Conservation (phyloP, 768 basidiomycete genomes). For the Sarcomyxa edulis region DNA sequence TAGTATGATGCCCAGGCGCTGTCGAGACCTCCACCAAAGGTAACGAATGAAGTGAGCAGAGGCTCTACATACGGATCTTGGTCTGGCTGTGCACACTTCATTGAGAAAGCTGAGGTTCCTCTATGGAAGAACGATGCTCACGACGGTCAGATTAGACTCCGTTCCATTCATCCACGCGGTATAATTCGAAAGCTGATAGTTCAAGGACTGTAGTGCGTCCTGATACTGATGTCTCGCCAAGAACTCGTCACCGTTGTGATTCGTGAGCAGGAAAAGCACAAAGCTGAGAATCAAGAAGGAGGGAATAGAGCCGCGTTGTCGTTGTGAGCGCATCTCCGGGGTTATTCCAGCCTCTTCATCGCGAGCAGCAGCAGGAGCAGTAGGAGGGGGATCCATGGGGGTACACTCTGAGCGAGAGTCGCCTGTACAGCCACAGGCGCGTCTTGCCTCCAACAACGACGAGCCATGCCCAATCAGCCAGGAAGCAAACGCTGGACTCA, state of each 20-base stretch:
- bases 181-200: conserved; percentile 63
- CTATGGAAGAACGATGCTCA: conserved; percentile 23
- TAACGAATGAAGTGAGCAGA: conserved; percentile 44
- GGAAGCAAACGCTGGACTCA: conserved; percentile 52
- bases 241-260: conserved; percentile 65
- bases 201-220: conserved; percentile 53
- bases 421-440: conserved; percentile 4
- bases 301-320: conserved; percentile 57
- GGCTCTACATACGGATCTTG: conserved; percentile 36
- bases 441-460: conserved; percentile 8
- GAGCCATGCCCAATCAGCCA: conserved; percentile 36
- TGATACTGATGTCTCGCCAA: conserved; percentile 60
- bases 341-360: conserved; percentile 36
- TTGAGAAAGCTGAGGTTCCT: conserved; percentile 1
- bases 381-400: not conserved
- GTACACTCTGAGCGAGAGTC: too few relatives aligned
- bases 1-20: conserved; percentile 54
- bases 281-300: conserved; percentile 72
- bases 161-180: conserved; percentile 73
- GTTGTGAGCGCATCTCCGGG: conserved; percentile 20
- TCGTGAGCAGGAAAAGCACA: conserved; percentile 76
- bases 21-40: conserved; percentile 38
- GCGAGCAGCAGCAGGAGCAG: conserved; percentile 10
- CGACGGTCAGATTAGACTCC: conserved; percentile 59
- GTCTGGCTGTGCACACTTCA: conserved; percentile 34